Base-by-base conservation (phyloP, 345 rosid genomes). In the Eucalyptus lansdowneana region DNA sequence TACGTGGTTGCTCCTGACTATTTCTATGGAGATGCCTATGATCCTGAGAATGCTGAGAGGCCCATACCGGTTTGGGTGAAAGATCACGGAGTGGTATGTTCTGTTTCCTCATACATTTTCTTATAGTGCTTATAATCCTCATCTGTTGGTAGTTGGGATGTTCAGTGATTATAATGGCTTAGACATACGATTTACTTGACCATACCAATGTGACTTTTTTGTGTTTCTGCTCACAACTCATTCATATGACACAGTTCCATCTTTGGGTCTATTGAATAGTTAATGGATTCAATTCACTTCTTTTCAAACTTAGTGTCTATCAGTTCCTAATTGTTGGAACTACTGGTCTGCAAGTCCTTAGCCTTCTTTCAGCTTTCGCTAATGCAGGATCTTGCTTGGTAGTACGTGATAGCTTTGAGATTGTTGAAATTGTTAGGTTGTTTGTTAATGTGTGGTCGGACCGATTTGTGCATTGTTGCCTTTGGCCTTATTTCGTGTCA, bases 1-100 rank as follows among this genome's bases (percentile, higher is more conserved):
- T 95, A 89, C 87, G 97, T 92, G 47, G 96, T 91, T 62, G 96
- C 93, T 90, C 97, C 98, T 2, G 98, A 95, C 90, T 94, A 94
- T 92, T 90, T 96, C 85, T 90, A 92, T 87, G 97, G 96, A 69
- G 97, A 96, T 58, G 94, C 96, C 27, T 95, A 45, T 89, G 89
- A 50, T 34, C 93, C 94, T 3, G 93, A 91, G 45, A 91, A 91
- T 25, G 27, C 92, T 37, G 94, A 92, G 40, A 94, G 93, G 83
- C 92, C 95, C 22, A 3, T 92, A 90, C 86, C 54, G 6, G 92
- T 90, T 81, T 97, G 99, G 99, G 3, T 95, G 49, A 94, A 95
- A 92, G 95, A 93, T 91, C 99, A 96, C 87, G 93, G 91, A 88
- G 17, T 87, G 89, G 99, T 97, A 91, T 89, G 95, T 95, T 89